Base-by-base conservation (phyloP, 1,284 basidiomycete genomes). In the Trametes hirsuta region DNA sequence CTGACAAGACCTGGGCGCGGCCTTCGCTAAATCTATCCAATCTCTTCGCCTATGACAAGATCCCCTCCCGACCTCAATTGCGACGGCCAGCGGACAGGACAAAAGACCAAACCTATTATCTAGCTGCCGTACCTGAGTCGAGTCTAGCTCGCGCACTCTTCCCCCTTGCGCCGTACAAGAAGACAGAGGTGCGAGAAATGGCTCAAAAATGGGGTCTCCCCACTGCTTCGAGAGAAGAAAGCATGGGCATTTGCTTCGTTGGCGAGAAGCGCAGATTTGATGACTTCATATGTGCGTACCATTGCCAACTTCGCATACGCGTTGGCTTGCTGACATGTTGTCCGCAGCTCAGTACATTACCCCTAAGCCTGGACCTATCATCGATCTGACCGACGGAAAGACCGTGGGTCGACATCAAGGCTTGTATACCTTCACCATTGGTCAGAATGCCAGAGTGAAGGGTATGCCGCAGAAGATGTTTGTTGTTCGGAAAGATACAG, bases 201-300 rank as follows among this genome's bases (percentile, higher is more conserved):
- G 97, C 97, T 0, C 74, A 75, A 4, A 73, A 84, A 42, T 85
- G 84, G 72, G 75, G 73, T 0, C 76, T 99, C 10, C 88, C 90
- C 2, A 97, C 92, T 0, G 93, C 94, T 1, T 79, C 84, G 1
- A 82, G 94, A 55, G 81, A 81, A 22, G 97, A 99, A 72, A 95
- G 93, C 73, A 97, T 98, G 90, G 97, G 97, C 0, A 84, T 98
- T n/a, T 98, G 97, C 71, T 98, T 98, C 67, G 89, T 98, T 8
- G 97, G 96, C 12, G 85, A 95, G 74, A 85, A 88, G 68, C 80
- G 82, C 15, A 83, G 79, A 53, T 97, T 97, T 69, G 81, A 82
- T 45, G 77, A 84, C 14, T 97, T 95, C 70, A 74, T 97, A 48
- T 83, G 94, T 94, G 51, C 58, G 47, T 36, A 24, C 18, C 55